Base-by-base conservation (phyloP, 345 rosid genomes). In the Iberis pinnata region DNA sequence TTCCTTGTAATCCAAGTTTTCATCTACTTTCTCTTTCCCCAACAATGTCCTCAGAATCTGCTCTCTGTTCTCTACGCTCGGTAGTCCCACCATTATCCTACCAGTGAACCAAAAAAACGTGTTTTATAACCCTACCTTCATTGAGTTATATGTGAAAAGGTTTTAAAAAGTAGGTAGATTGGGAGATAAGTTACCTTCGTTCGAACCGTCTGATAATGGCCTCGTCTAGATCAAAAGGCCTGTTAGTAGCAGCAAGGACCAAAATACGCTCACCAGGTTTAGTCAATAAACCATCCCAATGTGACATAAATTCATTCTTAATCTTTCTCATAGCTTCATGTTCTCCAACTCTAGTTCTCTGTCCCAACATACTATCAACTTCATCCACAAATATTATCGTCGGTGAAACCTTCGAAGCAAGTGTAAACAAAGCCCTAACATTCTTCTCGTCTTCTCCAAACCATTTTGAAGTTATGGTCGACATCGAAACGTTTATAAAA, bases 311-410 rank as follows among this genome's bases (percentile, higher is more conserved):
- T 83, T 82, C 95, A 45, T 86, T 82, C 67, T 82, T 82, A 20
- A 82, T 80, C 77, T 80, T 82, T 27, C 89, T 54, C 90, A 82
- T 82, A 36, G 97, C 97, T 70, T 92, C 98, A 60, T 88, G 93
- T 72, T 88, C 98, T 31, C 98, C 97, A 15, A 77, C 89, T 70
- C 90, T 76, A 0, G 95, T 79, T 51, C 98, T 69, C 56, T 88
- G 96, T 27, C 98, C 96, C 29, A 92, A 83, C 98, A 92, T 88
- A 81, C 95, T 88, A 72, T 92, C 98, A 16, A 92, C 98, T 73
- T 92, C 95, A 49, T 92, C 95, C 40, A 88, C 95, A 17, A 92
- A 92, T 35, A 92, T 81, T 42, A 92, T 92, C 12, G 97, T 83
- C 0, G 97, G 98, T 4, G 95, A 81, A 11, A 92, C 97, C 68